Conservation (phyloP, 208 protist species). For the Crithidia acanthocephali region DNA sequence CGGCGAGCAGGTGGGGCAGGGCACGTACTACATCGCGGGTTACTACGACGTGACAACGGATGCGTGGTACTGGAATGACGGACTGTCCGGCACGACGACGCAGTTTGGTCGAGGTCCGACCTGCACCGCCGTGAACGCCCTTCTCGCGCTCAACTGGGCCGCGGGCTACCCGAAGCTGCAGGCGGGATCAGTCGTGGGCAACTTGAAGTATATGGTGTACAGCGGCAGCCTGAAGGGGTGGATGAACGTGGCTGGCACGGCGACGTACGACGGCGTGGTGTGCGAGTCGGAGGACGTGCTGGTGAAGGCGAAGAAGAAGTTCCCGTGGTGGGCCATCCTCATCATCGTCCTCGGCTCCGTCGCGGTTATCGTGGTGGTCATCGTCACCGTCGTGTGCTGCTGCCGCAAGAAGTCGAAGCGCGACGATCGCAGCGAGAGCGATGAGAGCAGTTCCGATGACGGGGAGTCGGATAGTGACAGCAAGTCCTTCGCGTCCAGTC, state of each 20-base stretch:
- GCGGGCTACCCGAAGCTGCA: slow-evolving; percentile 12
- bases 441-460: not conserved
- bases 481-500: not conserved
- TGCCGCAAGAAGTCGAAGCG: slow-evolving; percentile 9
- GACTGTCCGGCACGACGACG: not conserved
- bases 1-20: not conserved
- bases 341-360: slow-evolving; percentile 23
- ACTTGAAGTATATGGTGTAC: slow-evolving; percentile 17
- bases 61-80: slow-evolving; percentile 14
- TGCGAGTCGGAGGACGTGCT: slow-evolving; percentile 11
- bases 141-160: slow-evolving; percentile 6
- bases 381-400: slow-evolving; percentile 12
- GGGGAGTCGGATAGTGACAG: not conserved
- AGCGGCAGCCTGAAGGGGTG: slow-evolving; percentile 5
- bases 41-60: not conserved
- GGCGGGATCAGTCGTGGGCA: not conserved
- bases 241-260: slow-evolving; percentile 18
- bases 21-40: slow-evolving; percentile 14
- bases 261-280: slow-evolving; percentile 9
- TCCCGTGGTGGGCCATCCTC: slow-evolving; percentile 22
- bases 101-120: slow-evolving; percentile 2
- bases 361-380: not conserved
- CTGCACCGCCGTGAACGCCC: not conserved
- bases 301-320: not conserved
- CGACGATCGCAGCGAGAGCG: not conserved